A percentile compares a stretch with the other conserved stretches of the same genome.
Conservation (phyloP, 345 rosid species). For the Mercurialis annua region DNA sequence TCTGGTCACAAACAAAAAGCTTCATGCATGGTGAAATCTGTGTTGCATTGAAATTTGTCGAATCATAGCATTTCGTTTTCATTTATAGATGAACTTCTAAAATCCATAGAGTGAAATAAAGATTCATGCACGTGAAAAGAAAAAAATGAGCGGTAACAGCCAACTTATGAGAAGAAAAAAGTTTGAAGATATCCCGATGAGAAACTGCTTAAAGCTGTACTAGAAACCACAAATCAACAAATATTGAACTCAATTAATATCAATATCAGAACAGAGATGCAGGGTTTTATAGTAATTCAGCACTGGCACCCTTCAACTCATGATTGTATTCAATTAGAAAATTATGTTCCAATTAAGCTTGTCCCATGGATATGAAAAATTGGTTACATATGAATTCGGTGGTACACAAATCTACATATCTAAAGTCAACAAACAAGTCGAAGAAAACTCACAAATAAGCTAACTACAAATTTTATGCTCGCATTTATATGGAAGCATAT, state of each 20-base stretch:
- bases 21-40: too few relatives aligned
- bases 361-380: slow-evolving; percentile 1
- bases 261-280: neutral
- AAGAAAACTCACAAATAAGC: slow-evolving; percentile 7
- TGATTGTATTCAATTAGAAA: slow-evolving; percentile 6
- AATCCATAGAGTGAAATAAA: too few relatives aligned
- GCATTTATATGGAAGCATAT: slow-evolving; percentile 5
- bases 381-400: slow-evolving; percentile 14
- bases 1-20: too few relatives aligned
- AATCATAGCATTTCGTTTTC: too few relatives aligned
- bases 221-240: neutral
- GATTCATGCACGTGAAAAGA: too few relatives aligned
- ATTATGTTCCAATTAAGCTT: slow-evolving; percentile 20
- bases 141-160: too few relatives aligned
- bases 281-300: neutral
- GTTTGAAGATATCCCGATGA: neutral
- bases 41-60: too few relatives aligned
- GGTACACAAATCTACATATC: slow-evolving; percentile 21
- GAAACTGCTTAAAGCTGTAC: neutral
- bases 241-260: neutral
- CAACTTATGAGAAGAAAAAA: neutral
- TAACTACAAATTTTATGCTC: slow-evolving; percentile 16
- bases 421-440: slow-evolving; percentile 1
- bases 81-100: too few relatives aligned
- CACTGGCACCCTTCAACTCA: neutral